Evolutionary conservation across 1,284 basidiomycete species (phyloP), one percentile per base, ranked within the genome.

Genomic region (Mycena citricolor): DNA sequence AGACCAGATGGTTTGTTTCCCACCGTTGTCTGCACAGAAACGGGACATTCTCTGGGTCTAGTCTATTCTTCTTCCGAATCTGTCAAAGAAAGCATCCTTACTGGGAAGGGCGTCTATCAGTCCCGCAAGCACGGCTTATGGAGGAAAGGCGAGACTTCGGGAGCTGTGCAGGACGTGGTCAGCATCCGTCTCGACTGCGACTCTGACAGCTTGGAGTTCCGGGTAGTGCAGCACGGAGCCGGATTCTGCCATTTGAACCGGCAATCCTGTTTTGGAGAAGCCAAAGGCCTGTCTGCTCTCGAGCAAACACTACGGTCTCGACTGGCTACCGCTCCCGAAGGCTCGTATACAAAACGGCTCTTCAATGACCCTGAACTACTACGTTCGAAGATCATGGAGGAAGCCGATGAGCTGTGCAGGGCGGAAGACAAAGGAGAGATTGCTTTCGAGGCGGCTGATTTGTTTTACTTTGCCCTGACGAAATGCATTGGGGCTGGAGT

Each of bases 91-190:
- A 90, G 88, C 54, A 93, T 99, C 60, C 56, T 81, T 36, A 88
- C 92, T 2, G 92, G 93, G 24, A 87, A 86, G 58, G 97, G 95
- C 21, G 87, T 97, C 28, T 99, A 99, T 66, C 94, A 98, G 63
- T 97, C 93, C 14, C 85, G 97, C 53, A 94, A 94, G 59, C 91
- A 94, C 61, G 94, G 94, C 7, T 70, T 99, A 14, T 99, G 97
- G 97, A 77, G 90, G 50, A 99, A 99, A 66, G 97, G 97, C 19
- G 94, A 92, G 66, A 97, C 94, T 0, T 94, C 90, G 16, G 97
- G 97, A 19, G 87, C 94, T 8, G 93, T 88, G 1, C 97, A 99
- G 62, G 80, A 90, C 28, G 79, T 99, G 42, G 73, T 94, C 14
- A 75, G 79, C 55, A 88, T 99, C 54, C 77, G 83, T 19, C 66